Evolutionary conservation across 441 rosid species (phyloP).

Genomic region (Corymbia citriodora): DNA sequence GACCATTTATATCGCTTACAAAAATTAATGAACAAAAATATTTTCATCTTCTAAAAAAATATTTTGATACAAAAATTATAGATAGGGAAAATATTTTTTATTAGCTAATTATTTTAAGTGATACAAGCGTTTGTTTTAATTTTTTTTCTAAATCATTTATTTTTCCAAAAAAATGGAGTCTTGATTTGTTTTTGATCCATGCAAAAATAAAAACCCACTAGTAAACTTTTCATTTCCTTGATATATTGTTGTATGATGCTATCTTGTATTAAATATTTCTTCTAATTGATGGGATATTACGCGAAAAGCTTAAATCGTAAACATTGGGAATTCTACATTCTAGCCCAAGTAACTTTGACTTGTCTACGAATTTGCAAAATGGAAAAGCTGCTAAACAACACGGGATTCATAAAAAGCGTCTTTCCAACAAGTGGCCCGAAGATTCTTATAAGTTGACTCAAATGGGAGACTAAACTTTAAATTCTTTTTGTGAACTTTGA

Average conservation of each 20-base stretch:
- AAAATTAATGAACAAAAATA: neutral
- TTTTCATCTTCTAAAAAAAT: neutral
- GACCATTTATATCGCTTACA: neutral
- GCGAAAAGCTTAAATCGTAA: neutral
- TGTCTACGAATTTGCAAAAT: neutral
- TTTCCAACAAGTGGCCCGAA: neutral
- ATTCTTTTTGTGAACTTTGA: neutral
- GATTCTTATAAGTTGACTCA: neutral
- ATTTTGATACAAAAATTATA: too few relatives aligned
- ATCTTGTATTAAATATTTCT: neutral
- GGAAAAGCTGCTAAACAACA: neutral
- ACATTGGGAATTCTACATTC: neutral
- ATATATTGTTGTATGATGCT: neutral
- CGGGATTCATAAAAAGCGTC: neutral
- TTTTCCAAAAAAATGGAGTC: fast-evolving
- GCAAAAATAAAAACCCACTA: neutral
- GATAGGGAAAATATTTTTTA: neutral
- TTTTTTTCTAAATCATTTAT: neutral
- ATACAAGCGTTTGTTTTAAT: too few relatives aligned
- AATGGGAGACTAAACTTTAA: neutral
- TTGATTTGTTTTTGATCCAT: neutral
- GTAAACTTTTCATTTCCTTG: neutral
- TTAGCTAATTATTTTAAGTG: too few relatives aligned
- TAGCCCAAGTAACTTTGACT: neutral
- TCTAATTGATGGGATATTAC: neutral